These are phyloP conservation scores for Eucalyptus viminalis DNA, from an alignment of 345 rosid genomes.

Conservation along the genomic window DNA sequence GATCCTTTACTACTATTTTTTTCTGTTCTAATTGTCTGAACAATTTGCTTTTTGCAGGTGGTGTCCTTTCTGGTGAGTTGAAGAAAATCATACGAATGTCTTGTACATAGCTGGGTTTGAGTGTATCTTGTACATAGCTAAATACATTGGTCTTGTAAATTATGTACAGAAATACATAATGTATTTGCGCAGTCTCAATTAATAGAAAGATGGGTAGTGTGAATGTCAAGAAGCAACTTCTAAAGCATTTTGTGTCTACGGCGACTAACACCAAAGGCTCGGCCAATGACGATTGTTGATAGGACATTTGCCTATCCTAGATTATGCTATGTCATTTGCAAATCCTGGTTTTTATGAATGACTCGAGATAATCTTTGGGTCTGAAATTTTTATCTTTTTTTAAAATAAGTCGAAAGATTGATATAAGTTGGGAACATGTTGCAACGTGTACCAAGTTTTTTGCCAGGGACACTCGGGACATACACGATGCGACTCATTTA, in stretches of 20 bases:
- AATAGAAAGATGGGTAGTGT: neutral
- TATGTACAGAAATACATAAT: neutral
- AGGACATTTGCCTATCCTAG: neutral
- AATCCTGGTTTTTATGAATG: neutral
- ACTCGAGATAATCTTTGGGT: neutral
- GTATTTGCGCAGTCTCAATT: neutral
- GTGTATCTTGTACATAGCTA: neutral
- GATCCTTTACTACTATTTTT: neutral
- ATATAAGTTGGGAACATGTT: neutral
- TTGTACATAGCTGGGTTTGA: neutral
- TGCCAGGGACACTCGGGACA: neutral
- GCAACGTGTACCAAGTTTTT: neutral
- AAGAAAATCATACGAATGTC: neutral
- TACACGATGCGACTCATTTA: neutral
- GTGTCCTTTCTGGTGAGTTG: neutral
- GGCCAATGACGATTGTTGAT: neutral
- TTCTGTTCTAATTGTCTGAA: neutral
- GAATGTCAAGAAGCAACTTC: neutral
- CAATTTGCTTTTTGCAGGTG: neutral
- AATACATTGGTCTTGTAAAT: neutral
- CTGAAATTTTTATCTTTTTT: neutral
- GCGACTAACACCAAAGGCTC: neutral
- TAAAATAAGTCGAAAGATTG: neutral
- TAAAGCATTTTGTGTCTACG: neutral
- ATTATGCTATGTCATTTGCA: neutral